These are phyloP conservation scores for Typha latifolia DNA, from an alignment of 176 grass and related monocot species.

Conservation along the genomic window DNA sequence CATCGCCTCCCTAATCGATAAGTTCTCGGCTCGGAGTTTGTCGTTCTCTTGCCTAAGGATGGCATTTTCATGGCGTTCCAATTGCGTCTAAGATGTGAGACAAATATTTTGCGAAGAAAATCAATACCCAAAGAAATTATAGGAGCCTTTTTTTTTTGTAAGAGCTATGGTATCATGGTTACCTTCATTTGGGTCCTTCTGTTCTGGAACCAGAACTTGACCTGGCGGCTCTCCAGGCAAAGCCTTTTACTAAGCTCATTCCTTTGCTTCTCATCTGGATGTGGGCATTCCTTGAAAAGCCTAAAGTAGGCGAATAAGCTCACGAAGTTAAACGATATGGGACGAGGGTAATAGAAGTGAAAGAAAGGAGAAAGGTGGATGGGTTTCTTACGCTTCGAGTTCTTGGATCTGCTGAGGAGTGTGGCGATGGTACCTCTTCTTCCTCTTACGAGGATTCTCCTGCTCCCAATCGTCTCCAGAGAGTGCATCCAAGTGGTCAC, in stretches of 20 bases:
- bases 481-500: slow-evolving; percentile 30
- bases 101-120: not conserved
- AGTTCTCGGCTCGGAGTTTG: slow-evolving; percentile 67
- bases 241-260: slow-evolving; percentile 50
- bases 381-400: slow-evolving; percentile 56
- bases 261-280: slow-evolving; percentile 69
- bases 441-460: slow-evolving; percentile 45
- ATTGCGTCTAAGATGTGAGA: slow-evolving; percentile 31
- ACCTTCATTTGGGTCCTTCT: slow-evolving; percentile 78
- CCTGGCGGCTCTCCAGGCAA: slow-evolving; percentile 48
- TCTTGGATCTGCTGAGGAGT: slow-evolving; percentile 76
- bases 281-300: slow-evolving; percentile 64
- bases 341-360: not conserved
- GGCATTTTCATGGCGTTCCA: slow-evolving; percentile 61
- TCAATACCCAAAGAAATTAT: not conserved
- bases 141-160: not conserved
- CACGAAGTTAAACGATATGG: not conserved
- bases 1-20: slow-evolving; percentile 47
- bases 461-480: slow-evolving; percentile 38
- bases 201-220: slow-evolving; percentile 99
- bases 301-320: slow-evolving; percentile 15
- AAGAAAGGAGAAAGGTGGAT: not conserved
- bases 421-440: slow-evolving; percentile 66
- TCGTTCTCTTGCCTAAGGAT: slow-evolving; percentile 70
- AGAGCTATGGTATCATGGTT: not conserved